Evolutionary conservation across 129 eudicot species (phyloP).

Genomic region (Pseudognaphalium luteoalbum): DNA sequence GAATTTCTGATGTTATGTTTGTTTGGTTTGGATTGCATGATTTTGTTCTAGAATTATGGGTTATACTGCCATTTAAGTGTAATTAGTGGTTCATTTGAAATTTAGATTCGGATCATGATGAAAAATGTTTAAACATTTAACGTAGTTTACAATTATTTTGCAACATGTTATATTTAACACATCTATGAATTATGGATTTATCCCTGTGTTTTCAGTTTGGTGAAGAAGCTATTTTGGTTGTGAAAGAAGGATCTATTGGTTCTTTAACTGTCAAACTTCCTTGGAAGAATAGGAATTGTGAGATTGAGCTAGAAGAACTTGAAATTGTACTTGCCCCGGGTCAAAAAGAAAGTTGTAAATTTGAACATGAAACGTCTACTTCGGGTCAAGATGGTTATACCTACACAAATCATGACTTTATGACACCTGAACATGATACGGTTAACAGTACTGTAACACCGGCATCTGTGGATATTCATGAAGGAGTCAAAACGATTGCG

Average conservation of each 20-base stretch:
- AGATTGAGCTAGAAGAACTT: constrained; percentile 80
- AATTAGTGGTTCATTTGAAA: background rate
- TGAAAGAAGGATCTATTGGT: constrained; percentile 85
- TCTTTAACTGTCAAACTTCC: constrained; percentile 66
- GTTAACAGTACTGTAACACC: constrained; percentile 19
- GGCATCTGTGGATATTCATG: constrained; percentile 73
- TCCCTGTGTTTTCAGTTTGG: constrained; percentile 56
- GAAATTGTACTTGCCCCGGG: constrained; percentile 75
- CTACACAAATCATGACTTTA: constrained; percentile 26
- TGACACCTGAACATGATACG: constrained; percentile 42
- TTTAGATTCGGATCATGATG: background rate
- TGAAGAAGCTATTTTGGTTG: constrained; percentile 48
- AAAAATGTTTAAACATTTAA: background rate
- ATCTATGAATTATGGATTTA: background rate
- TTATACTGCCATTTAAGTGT: background rate
- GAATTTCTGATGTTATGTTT: background rate
- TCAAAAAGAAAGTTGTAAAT: constrained; percentile 18
- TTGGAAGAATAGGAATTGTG: constrained; percentile 77
- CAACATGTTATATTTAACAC: background rate
- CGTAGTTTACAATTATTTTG: background rate
- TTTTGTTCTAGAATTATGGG: constrained; percentile 12
- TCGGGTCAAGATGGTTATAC: constrained; percentile 36
- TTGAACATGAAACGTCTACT: constrained; percentile 36
- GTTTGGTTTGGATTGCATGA: background rate
- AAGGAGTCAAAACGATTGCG: constrained; percentile 96